Conservation (phyloP, 202 grass and related monocot species). For the Panicum virgatum region DNA sequence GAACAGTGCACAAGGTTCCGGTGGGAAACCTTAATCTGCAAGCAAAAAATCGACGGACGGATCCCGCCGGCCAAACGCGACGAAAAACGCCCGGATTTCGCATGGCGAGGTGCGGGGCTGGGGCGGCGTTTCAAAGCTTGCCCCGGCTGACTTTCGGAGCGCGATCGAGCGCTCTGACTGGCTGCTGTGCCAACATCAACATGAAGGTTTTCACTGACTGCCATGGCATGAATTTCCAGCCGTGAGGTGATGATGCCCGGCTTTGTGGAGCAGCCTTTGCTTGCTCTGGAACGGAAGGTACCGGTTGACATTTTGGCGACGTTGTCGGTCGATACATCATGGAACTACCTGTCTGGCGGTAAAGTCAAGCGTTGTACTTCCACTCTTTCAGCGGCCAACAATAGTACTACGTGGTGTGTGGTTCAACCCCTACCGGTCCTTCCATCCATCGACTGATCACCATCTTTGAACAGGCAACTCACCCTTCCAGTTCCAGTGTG, state of each 20-base stretch:
- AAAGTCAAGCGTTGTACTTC: slow-evolving; percentile 16
- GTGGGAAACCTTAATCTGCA: not conserved
- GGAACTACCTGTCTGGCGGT: not conserved
- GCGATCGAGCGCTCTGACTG: not conserved
- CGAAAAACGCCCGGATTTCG: not conserved
- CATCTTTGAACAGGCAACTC: not conserved
- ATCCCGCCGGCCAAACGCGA: not conserved
- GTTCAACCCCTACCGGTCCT: not conserved
- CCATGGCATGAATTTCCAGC: not conserved
- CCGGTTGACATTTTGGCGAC: not conserved
- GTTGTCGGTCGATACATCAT: slow-evolving; percentile 3
- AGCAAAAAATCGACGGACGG: not conserved
- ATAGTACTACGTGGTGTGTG: not conserved
- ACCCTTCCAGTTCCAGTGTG: not conserved
- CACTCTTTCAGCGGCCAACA: not conserved
- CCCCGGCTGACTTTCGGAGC: not conserved
- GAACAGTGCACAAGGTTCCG: too few species aligned
- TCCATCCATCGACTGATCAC: not conserved
- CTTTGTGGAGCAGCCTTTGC: not conserved
- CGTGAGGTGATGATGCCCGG: not conserved
- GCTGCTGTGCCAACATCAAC: not conserved
- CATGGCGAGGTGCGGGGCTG: not conserved
- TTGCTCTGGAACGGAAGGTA: slow-evolving; percentile 10
- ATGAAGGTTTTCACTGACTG: not conserved
- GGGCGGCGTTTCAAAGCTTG: slow-evolving; percentile 13